These are phyloP conservation scores for Leccinum subgranulosum DNA, from an alignment of 768 basidiomycete genomes.

Conservation along the genomic window DNA sequence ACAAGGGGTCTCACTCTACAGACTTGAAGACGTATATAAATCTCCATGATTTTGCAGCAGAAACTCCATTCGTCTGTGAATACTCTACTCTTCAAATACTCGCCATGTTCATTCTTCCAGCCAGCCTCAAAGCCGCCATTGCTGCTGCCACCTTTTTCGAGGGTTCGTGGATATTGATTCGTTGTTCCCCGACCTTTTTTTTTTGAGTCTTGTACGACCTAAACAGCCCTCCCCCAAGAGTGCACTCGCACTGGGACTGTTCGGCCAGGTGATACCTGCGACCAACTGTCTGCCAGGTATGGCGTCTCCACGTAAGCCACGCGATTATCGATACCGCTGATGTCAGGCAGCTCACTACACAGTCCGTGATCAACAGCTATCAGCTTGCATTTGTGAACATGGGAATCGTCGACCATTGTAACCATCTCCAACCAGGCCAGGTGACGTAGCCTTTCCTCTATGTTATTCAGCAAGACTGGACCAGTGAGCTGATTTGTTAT, in stretches of 20 bases:
- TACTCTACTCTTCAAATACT: background rate
- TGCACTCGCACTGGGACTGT: conserved; percentile 64
- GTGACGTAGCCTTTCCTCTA: conserved; percentile 25
- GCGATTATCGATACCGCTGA: background rate
- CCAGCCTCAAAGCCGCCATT: conserved; percentile 7
- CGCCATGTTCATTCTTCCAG: conserved; percentile 18
- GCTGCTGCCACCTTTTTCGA: conserved; percentile 11
- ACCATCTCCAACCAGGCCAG: conserved; percentile 53
- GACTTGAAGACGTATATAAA: conserved; percentile 18
- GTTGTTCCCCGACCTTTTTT: background rate
- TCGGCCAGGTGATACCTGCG: conserved; percentile 52
- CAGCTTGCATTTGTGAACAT: conserved; percentile 55
- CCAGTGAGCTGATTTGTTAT: background rate
- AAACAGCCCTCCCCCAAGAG: conserved; percentile 24
- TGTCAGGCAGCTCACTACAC: background rate
- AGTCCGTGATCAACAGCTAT: conserved; percentile 34
- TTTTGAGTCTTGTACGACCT: conserved; percentile 38
- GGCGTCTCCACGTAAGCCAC: conserved; percentile 62
- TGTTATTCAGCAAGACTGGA: background rate
- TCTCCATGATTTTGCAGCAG: background rate
- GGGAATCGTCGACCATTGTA: conserved; percentile 46
- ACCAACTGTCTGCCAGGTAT: conserved; percentile 55
- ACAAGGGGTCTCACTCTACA: no score
- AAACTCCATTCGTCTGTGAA: background rate
- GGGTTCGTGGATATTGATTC: conserved; percentile 10